Conservation (phyloP, 139 green algal species). For the Chlamydomonas sphaeroides region DNA sequence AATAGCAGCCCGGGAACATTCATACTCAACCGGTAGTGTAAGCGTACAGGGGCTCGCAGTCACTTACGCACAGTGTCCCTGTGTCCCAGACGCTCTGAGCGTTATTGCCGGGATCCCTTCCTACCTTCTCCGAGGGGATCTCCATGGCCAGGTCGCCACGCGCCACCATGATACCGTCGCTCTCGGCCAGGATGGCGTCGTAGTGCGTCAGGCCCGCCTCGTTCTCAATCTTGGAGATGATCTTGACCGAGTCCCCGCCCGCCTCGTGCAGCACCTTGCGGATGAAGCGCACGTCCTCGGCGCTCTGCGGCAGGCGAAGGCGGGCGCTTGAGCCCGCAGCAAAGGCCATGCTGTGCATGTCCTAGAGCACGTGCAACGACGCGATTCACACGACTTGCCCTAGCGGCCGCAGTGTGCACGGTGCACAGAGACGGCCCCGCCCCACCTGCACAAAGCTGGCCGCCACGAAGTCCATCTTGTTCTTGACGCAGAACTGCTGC, state of each 20-base stretch:
- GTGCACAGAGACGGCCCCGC: too few species aligned
- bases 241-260: slow-evolving; percentile 69
- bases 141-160: slow-evolving; percentile 75
- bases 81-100: too few species aligned
- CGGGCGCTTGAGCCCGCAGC: not conserved
- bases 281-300: slow-evolving; percentile 62
- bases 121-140: slow-evolving; percentile 60
- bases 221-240: slow-evolving; percentile 88
- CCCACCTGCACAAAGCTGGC: slow-evolving; percentile 69
- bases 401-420: too few species aligned
- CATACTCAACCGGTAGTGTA: too few species aligned
- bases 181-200: slow-evolving; percentile 64
- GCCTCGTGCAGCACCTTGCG: slow-evolving; percentile 63
- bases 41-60: too few species aligned
- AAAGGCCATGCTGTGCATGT: not conserved
- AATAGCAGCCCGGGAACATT: too few species aligned
- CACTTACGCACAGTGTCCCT: too few species aligned
- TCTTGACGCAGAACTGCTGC: slow-evolving; percentile 59
- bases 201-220: slow-evolving; percentile 70
- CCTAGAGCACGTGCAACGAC: too few species aligned
- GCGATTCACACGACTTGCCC: too few species aligned
- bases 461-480: slow-evolving; percentile 76
- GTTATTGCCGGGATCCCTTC: too few species aligned
- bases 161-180: slow-evolving; percentile 80
- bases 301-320: slow-evolving; percentile 49